Percentiles rank a stretch among this genome's conserved stretches.
These are phyloP conservation scores for Neofusicoccum laricinum DNA, from an alignment of 2,329 filamentous ascomycete genomes.

Conservation along the genomic window DNA sequence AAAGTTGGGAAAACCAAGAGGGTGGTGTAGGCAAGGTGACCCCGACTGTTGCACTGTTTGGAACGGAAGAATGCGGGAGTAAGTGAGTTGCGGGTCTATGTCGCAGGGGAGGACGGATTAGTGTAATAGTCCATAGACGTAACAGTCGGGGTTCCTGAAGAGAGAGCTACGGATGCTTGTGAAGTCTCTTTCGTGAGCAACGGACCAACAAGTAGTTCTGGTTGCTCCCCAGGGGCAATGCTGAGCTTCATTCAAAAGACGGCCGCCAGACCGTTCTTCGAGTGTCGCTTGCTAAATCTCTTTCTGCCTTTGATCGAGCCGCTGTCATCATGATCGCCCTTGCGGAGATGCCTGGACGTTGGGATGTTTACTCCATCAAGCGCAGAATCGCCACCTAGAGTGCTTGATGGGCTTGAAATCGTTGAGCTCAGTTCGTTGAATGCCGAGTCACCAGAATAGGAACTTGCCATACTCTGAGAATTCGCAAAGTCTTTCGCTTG, in stretches of 20 bases:
- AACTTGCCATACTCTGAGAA: conserved; percentile 65
- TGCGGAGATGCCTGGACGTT: conserved; percentile 51
- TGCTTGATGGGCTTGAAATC: conserved; percentile 74
- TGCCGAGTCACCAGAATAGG: conserved; percentile 57
- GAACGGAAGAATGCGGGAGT: not conserved
- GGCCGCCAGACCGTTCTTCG: conserved; percentile 87
- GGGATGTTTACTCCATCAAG: conserved; percentile 47
- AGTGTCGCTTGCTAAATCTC: conserved; percentile 86
- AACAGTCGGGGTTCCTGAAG: conserved; percentile 1
- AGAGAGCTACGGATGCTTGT: not conserved
- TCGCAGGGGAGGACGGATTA: not conserved
- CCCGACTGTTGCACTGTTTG: not conserved
- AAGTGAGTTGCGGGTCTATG: not conserved
- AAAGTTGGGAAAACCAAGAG: conserved; percentile 3
- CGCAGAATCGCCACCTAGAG: conserved; percentile 56
- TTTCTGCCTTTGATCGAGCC: conserved; percentile 59
- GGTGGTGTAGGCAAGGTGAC: not conserved
- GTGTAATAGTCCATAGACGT: not conserved
- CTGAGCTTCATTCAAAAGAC: conserved; percentile 61
- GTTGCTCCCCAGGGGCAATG: conserved; percentile 2
- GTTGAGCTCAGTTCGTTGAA: conserved; percentile 48
- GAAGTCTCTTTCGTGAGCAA: not conserved
- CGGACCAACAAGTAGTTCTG: not conserved
- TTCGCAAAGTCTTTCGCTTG: conserved; percentile 80
- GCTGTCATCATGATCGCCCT: conserved; percentile 45